These are phyloP conservation scores for Quercus gilva DNA, from an alignment of 306 rosid species.

Conservation along the genomic window DNA sequence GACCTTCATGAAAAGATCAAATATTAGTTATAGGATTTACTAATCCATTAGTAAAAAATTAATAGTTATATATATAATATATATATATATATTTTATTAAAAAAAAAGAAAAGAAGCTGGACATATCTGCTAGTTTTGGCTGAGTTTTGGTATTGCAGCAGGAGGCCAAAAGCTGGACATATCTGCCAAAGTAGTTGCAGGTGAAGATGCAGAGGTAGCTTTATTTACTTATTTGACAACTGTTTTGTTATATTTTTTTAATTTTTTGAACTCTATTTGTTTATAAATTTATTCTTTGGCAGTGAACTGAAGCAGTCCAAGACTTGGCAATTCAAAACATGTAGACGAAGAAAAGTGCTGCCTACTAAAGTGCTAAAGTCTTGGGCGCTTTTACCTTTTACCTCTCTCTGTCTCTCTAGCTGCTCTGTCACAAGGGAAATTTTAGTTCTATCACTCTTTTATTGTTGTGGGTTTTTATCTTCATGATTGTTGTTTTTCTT, in stretches of 20 bases:
- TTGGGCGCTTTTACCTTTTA: constrained; percentile 3
- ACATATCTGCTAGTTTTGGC: no score
- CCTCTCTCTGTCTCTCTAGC: not conserved
- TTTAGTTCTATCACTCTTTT: constrained; percentile 11
- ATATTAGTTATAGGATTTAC: no score
- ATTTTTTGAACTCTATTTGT: not conserved
- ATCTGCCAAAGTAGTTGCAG: constrained; percentile 37
- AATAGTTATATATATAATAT: no score
- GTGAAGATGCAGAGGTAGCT: constrained; percentile 50
- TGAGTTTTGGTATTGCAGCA: constrained; percentile 17
- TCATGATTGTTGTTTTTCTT: constrained; percentile 20
- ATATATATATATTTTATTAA: not conserved
- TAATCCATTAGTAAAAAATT: no score
- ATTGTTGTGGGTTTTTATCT: not conserved
- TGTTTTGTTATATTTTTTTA: not conserved
- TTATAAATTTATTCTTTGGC: constrained; percentile 15
- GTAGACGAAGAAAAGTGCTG: constrained; percentile 27
- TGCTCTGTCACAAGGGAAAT: constrained; percentile 15
- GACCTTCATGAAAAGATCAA: not conserved
- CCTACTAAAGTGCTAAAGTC: constrained; percentile 10
- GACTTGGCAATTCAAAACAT: constrained; percentile 21
- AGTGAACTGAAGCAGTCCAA: constrained; percentile 33
- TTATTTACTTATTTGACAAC: constrained; percentile 10
- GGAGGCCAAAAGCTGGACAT: constrained; percentile 43
- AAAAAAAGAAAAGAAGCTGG: no score